Base-by-base conservation (phyloP, 176 grass and related monocot genomes). In the Otatea glauca region DNA sequence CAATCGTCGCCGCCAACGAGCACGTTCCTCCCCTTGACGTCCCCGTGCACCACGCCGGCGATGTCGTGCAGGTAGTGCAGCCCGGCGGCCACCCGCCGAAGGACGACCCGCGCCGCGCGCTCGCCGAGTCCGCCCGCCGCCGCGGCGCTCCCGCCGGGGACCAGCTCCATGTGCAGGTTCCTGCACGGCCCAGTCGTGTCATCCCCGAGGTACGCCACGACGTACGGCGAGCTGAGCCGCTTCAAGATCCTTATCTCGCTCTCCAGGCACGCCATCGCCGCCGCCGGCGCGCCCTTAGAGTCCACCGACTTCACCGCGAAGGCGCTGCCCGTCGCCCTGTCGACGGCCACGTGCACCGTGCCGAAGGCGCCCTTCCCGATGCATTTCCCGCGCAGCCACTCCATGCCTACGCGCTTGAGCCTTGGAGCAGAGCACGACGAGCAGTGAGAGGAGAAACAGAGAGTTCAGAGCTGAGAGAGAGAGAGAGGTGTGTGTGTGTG, bases 301-400 rank as follows among this genome's bases (percentile, higher is more conserved):
- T 79, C 69, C 29, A 96, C 93, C 24, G 96, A 94, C 87, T 99
- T 99, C 24, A 99, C 96, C 16, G 96, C 96, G 77, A 99, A 96
- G 51, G 74, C 64, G 7, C 66, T 15, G 38, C 88, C 89, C 12
- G 83, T 92, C 23, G 76, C 70, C 71, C 49, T 78, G 74, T 91
- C 62, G 37, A 88, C 44, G 15, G 96, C 96, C 18, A 92, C 64
- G 91, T 83, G 90, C 73, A 99, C 93, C 3, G 74, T 50, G 54
- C 96, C 96, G 56, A 96, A 96, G 10, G 93, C 85, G 27, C 96
- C 96, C 70, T 71, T 84, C 1, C 96, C 96, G 83, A 99, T 85
- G 77, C 80, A 86, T 76, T 88, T 88, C 78, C 96, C 88, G 37
- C 93, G 85, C 82, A 81, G 72, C 93, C 96, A 99, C 67, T 50